These are phyloP conservation scores for Fagus sylvatica DNA, from an alignment of 306 rosid genomes.

Conservation along the genomic window DNA sequence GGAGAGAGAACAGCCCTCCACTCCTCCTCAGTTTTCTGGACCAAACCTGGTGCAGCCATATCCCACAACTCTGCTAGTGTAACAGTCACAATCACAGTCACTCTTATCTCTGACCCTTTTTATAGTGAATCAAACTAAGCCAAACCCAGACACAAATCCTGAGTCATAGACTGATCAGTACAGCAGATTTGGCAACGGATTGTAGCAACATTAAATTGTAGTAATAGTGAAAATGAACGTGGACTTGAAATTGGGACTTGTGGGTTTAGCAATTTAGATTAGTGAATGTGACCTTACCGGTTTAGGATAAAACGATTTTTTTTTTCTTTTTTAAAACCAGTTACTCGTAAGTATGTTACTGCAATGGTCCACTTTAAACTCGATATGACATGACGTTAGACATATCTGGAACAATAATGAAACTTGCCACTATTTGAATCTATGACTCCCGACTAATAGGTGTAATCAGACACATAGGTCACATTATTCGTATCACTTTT, in stretches of 20 bases:
- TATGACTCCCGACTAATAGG: too few species aligned
- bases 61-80: not conserved
- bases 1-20: conserved; percentile 80
- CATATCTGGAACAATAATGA: too few species aligned
- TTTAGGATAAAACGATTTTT: too few species aligned
- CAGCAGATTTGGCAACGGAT: not conserved
- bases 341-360: too few species aligned
- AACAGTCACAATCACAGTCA: not conserved
- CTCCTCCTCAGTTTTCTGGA: conserved; percentile 70
- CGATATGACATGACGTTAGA: too few species aligned
- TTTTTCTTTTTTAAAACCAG: too few species aligned
- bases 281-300: too few species aligned
- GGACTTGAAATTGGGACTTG: conserved; percentile 40
- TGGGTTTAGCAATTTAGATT: not conserved
- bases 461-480: too few species aligned
- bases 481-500: too few species aligned
- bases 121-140: not conserved
- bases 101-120: not conserved
- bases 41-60: conserved; percentile 38
- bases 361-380: too few species aligned
- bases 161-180: too few species aligned
- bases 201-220: not conserved
- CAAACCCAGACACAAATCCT: not conserved
- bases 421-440: too few species aligned
- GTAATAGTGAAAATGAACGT: conserved; percentile 30